Percentiles rank a stretch among this genome's conserved stretches.
These are phyloP conservation scores for Trichoderma gracile DNA, from an alignment of 2,329 filamentous ascomycete genomes.

Conservation along the genomic window DNA sequence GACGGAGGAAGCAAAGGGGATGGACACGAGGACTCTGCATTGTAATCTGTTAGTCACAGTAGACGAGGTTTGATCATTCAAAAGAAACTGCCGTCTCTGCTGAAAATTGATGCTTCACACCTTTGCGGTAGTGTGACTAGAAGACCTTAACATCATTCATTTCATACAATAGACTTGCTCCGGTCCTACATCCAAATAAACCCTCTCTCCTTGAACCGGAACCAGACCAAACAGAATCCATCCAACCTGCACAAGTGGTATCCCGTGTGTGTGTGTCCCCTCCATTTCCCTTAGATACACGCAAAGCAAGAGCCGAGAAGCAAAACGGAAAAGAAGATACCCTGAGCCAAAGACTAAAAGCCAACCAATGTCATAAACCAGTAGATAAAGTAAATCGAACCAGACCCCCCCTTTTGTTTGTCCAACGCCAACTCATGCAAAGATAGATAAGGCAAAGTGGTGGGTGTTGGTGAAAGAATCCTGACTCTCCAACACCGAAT, in stretches of 20 bases:
- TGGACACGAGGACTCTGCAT: slow-evolving; percentile 28
- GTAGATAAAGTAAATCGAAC: background rate
- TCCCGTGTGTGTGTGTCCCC: background rate
- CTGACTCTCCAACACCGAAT: background rate
- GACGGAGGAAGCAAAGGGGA: background rate
- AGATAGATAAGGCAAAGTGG: background rate
- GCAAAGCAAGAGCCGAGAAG: background rate
- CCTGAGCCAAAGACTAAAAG: background rate
- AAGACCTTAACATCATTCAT: no score
- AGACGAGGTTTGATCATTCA: slow-evolving; percentile 36
- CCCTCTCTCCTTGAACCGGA: background rate
- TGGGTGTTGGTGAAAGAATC: background rate
- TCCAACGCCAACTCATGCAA: slow-evolving; percentile 25
- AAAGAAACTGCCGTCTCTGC: slow-evolving; percentile 32
- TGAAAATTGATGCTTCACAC: background rate
- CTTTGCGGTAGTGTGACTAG: background rate
- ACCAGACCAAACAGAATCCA: slow-evolving; percentile 2
- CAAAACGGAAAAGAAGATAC: background rate
- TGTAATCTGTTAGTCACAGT: slow-evolving; percentile 35
- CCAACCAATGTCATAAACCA: background rate
- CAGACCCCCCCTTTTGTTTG: background rate
- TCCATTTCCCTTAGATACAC: background rate
- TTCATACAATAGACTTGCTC: slow-evolving; percentile 13
- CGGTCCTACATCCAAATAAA: slow-evolving; percentile 11
- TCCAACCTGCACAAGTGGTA: slow-evolving; percentile 23